Evolutionary conservation across 2,329 filamentous ascomycete species (phyloP).

Genomic region (Macrophomina pseudophaseolina): DNA sequence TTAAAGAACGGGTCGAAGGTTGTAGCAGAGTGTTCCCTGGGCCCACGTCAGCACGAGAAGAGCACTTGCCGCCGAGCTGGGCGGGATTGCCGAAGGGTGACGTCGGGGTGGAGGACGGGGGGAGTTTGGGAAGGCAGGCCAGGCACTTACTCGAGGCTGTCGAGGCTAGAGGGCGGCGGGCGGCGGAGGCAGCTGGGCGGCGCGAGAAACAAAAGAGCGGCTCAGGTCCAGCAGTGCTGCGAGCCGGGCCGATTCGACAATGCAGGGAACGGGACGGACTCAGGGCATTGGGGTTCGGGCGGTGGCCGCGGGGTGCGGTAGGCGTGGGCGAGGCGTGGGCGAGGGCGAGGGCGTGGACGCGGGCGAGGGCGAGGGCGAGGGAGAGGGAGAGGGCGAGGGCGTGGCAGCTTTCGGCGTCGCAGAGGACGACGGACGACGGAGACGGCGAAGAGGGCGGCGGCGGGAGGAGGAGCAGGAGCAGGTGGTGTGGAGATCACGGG

Average conservation of each 20-base stretch:
- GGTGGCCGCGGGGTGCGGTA: slow-evolving; percentile 7
- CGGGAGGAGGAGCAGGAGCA: slow-evolving; percentile 19
- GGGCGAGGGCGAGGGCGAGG: too few species aligned
- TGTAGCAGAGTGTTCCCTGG: neutral
- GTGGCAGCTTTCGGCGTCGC: neutral
- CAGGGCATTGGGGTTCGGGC: slow-evolving; percentile 14
- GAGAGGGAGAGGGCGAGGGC: too few species aligned
- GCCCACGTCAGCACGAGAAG: slow-evolving; percentile 10
- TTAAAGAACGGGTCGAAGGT: slow-evolving; percentile 8
- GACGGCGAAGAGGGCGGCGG: slow-evolving; percentile 25
- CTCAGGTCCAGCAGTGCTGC: slow-evolving; percentile 7
- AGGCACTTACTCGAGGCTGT: slow-evolving; percentile 19
- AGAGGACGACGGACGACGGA: neutral
- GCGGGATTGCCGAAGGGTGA: slow-evolving; percentile 2
- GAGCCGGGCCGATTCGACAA: slow-evolving; percentile 16
- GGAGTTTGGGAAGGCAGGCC: neutral
- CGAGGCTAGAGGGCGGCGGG: neutral
- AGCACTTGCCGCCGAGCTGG: slow-evolving; percentile 1
- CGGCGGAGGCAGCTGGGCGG: neutral
- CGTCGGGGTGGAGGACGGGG: slow-evolving; percentile 4
- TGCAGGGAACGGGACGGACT: slow-evolving; percentile 24
- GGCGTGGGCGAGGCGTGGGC: neutral
- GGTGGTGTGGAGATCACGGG: slow-evolving; percentile 25
- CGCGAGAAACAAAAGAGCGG: slow-evolving; percentile 17
- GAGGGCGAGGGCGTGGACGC: too few species aligned